Conservation (phyloP, 306 rosid species). For the Albizia julibrissin region DNA sequence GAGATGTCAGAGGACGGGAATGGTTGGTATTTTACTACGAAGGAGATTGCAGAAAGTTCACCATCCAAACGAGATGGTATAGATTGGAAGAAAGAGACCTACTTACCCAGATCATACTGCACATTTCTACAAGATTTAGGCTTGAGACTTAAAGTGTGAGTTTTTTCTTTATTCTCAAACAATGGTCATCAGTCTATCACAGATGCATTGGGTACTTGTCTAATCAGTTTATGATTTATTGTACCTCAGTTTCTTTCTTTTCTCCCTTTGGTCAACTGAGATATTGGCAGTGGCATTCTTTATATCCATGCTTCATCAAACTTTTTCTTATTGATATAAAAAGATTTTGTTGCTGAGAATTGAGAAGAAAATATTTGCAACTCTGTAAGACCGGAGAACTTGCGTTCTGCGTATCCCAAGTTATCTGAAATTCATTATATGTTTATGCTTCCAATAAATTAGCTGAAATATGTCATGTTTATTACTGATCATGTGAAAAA, state of each 20-base stretch:
- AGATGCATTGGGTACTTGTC: slow-evolving; percentile 6
- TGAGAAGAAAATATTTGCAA: not conserved
- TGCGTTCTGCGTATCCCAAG: slow-evolving; percentile 8
- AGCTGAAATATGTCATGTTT: not conserved
- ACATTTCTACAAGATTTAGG: slow-evolving; percentile 90
- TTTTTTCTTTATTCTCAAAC: slow-evolving; percentile 21
- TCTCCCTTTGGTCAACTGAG: slow-evolving; percentile 15
- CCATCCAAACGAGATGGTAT: slow-evolving; percentile 85
- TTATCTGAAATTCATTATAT: not conserved
- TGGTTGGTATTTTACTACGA: slow-evolving; percentile 80
- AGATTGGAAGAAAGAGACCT: slow-evolving; percentile 86
- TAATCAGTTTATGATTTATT: slow-evolving; percentile 5
- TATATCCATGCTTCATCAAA: not conserved
- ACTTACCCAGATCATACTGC: slow-evolving; percentile 87
- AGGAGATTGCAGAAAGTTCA: slow-evolving; percentile 86
- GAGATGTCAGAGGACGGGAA: slow-evolving; percentile 43
- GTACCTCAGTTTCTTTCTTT: slow-evolving; percentile 12
- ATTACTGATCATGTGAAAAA: slow-evolving; percentile 17
- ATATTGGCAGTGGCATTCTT: not conserved
- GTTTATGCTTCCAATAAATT: slow-evolving; percentile 11
- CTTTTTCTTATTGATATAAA: not conserved
- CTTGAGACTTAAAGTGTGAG: slow-evolving; percentile 94
- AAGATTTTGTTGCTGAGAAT: not conserved
- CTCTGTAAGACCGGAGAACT: not conserved
- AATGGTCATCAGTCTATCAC: not conserved